phyloP scores from a whole-genome alignment of 495 filamentous ascomycete genomes.

The Hypoxylon rickii region DNA sequence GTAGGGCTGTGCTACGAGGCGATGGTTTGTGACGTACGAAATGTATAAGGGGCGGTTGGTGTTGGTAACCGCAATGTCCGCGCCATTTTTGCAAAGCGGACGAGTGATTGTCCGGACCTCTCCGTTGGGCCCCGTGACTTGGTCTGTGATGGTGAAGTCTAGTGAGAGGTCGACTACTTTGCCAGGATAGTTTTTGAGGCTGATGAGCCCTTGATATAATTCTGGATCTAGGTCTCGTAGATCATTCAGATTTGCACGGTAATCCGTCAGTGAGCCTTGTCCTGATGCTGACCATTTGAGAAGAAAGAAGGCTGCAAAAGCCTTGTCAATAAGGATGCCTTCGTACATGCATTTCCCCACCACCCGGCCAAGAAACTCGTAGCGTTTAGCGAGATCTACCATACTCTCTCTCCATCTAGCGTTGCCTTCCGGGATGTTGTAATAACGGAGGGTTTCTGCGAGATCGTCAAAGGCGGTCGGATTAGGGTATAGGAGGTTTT shows the following conservation, averaged over 20 bases:
- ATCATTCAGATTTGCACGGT: slow-evolving; percentile 89
- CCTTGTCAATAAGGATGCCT: slow-evolving; percentile 91
- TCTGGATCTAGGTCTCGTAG: slow-evolving; percentile 89
- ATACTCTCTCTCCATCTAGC: slow-evolving; percentile 61
- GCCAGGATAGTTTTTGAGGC: slow-evolving; percentile 85
- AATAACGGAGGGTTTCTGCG: slow-evolving; percentile 59
- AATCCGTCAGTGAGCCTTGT: slow-evolving; percentile 63
- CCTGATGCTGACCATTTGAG: slow-evolving; percentile 89
- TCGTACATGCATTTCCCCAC: slow-evolving; percentile 98
- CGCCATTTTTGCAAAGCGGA: slow-evolving; percentile 75
- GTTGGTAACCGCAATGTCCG: slow-evolving; percentile 82
- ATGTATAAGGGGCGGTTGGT: slow-evolving; percentile 93
- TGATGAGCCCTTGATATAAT: slow-evolving; percentile 89
- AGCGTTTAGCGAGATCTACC: slow-evolving; percentile 68
- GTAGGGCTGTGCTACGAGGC: slow-evolving; percentile 76
- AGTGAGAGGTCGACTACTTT: slow-evolving; percentile 80
- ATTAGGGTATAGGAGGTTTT: slow-evolving; percentile 90
- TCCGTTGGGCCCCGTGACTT: slow-evolving; percentile 60
- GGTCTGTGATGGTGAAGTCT: slow-evolving; percentile 90
- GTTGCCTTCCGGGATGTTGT: slow-evolving; percentile 54
- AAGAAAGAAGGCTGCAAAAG: slow-evolving; percentile 94
- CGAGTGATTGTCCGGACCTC: slow-evolving; percentile 63
- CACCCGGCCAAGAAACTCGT: slow-evolving; percentile 90
- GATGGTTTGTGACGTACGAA: slow-evolving; percentile 83
- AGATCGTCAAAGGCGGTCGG: slow-evolving; percentile 77